phyloP scores from a whole-genome alignment of 1,139 yeast genomes.

The Pichia terricola region DNA sequence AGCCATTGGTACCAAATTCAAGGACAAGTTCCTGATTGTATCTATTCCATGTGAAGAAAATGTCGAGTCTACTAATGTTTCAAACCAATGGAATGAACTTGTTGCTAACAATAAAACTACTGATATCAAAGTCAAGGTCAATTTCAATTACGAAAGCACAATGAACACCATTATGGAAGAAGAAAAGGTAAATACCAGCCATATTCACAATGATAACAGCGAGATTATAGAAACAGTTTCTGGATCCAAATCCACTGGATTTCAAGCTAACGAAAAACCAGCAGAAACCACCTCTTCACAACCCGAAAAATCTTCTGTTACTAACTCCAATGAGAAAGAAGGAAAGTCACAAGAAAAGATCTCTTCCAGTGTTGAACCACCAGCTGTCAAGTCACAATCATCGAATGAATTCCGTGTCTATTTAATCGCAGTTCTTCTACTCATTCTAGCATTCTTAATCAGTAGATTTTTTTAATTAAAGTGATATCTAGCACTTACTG shows the following conservation, averaged over 20 bases:
- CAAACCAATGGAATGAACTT: slow-evolving; percentile 64
- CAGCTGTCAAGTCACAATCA: slow-evolving; percentile 6
- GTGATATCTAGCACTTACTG: too few relatives aligned
- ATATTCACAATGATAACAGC: not conserved
- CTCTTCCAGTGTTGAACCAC: slow-evolving; percentile 6
- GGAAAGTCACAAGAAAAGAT: not conserved
- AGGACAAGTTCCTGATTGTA: slow-evolving; percentile 87
- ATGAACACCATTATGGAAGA: slow-evolving; percentile 23
- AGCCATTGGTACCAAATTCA: slow-evolving; percentile 62
- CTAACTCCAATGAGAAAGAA: not conserved
- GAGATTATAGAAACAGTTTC: too few relatives aligned
- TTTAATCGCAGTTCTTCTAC: slow-evolving; percentile 15
- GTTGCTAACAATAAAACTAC: slow-evolving; percentile 58
- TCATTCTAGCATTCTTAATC: slow-evolving; percentile 18
- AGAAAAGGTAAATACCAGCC: slow-evolving; percentile 3
- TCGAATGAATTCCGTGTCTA: slow-evolving; percentile 13
- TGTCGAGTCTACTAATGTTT: slow-evolving; percentile 46
- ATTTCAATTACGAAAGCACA: slow-evolving; percentile 33
- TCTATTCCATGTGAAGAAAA: slow-evolving; percentile 58
- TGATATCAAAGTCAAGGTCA: slow-evolving; percentile 74
- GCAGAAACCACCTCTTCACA: not conserved
- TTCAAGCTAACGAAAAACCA: too few relatives aligned
- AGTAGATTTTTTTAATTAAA: slow-evolving; percentile 13
- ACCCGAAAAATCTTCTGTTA: not conserved
- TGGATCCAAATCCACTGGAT: too few relatives aligned